phyloP scores from a whole-genome alignment of 108 stramenopile species.

The Schizochytrium sp. region DNA sequence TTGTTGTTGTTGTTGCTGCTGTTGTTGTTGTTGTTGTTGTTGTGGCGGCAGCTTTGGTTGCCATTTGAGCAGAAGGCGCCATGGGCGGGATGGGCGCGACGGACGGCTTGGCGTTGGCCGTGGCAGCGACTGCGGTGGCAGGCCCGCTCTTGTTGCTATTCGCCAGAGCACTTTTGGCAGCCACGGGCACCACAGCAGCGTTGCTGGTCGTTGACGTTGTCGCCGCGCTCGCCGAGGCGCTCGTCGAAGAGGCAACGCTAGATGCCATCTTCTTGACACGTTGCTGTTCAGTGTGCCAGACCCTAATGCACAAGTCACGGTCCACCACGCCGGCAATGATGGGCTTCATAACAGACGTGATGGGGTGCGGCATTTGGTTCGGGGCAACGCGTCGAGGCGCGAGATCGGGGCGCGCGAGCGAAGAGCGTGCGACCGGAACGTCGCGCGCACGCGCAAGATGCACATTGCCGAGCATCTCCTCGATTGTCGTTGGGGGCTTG shows the following conservation, averaged over 20 bases:
- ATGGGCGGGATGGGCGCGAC: too few relatives aligned
- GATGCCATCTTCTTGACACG: not conserved
- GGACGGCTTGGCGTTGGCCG: not conserved
- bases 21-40: too few relatives aligned
- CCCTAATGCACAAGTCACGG: not conserved
- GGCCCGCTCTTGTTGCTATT: not conserved
- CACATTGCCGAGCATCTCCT: conserved; percentile 5
- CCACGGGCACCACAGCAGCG: too few relatives aligned
- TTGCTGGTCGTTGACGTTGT: too few relatives aligned
- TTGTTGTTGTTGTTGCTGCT: too few relatives aligned
- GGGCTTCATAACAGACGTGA: not conserved
- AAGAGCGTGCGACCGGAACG: not conserved
- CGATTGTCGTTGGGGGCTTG: not conserved
- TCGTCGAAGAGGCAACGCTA: not conserved
- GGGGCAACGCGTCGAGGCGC: not conserved
- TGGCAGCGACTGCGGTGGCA: not conserved
- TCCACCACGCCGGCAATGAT: not conserved
- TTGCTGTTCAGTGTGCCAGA: not conserved
- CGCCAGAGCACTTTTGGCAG: too few relatives aligned
- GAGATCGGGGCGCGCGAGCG: not conserved
- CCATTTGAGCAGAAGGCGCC: too few relatives aligned
- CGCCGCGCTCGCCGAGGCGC: not conserved
- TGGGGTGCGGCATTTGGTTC: not conserved
- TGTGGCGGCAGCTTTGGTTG: too few relatives aligned
- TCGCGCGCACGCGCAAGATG: not conserved